Evolutionary conservation across 1,284 basidiomycete species (phyloP).

Genomic region (Malassezia brasiliensis): DNA sequence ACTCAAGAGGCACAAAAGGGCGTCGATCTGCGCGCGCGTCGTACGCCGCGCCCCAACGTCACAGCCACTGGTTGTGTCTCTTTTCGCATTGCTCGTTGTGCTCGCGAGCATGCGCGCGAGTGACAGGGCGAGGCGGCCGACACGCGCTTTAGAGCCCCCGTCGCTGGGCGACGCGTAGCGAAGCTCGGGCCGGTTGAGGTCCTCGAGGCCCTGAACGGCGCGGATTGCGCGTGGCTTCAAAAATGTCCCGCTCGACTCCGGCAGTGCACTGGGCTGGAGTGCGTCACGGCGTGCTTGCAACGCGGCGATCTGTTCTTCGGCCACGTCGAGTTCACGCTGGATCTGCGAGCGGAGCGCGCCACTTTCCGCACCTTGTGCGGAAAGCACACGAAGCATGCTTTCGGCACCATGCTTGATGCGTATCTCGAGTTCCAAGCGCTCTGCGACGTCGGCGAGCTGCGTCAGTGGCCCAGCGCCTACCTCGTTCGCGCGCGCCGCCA

Average conservation of each 20-base stretch:
- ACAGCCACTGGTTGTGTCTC: not conserved
- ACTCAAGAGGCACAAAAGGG: not conserved
- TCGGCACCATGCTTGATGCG: constrained; percentile 77
- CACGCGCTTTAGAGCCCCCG: not conserved
- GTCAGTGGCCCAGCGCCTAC: not conserved
- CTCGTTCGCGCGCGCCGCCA: constrained; percentile 5
- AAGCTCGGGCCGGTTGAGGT: constrained; percentile 17
- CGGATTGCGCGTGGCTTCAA: constrained; percentile 13
- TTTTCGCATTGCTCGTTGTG: not conserved
- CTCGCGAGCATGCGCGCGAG: not conserved
- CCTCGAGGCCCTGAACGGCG: constrained; percentile 14
- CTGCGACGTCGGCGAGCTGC: constrained; percentile 3
- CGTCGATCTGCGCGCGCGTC: not conserved
- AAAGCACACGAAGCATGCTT: constrained; percentile 62
- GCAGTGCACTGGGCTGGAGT: constrained; percentile 6
- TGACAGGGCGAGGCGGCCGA: not conserved
- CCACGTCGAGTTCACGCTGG: constrained; percentile 64
- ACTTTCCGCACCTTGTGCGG: constrained; percentile 47
- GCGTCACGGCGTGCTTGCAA: constrained; percentile 50
- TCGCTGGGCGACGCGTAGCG: constrained; percentile 21
- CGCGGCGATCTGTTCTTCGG: constrained; percentile 61
- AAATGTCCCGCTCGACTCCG: constrained; percentile 3
- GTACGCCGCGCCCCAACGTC: not conserved
- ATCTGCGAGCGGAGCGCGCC: constrained; percentile 58
- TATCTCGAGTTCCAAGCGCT: constrained; percentile 58